Base-by-base conservation (phyloP, 2,329 filamentous ascomycete species). In the Blastomyces gilchristii region DNA sequence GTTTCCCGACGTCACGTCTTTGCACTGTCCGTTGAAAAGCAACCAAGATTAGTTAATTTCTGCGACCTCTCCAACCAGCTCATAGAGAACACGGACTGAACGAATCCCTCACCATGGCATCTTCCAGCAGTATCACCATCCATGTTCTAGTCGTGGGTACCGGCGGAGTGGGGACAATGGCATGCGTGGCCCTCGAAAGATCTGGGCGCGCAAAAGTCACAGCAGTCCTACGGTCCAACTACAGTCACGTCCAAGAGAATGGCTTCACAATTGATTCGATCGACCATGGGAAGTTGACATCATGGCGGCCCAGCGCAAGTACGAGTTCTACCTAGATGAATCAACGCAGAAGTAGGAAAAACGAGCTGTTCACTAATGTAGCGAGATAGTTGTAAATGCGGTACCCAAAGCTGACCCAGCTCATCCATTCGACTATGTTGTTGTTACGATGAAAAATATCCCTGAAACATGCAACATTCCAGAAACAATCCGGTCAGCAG, bases 401-500 rank as follows among this genome's bases (percentile, higher is more conserved):
- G 31, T 54, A n/a, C 52, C 52, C 16, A 54, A 37, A 54, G 14
- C 16, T n/a, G 31, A 54, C 14, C 7, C 57, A n/a, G 41, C 37
- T 39, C 37, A 59, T 25, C 41, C n/a, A 14, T 59, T 59, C 28
- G 57, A 59, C 57, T 59, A 47, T 22, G 28, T 59, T 16, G 39
- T 59, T n/a, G 41, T 59, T 7, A 47, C 57, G 18, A 59, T 41
- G 41, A 59, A 59, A 59, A 59, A 47, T 28, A 49, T 59, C 43
- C 22, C 57, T n/a, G 57, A 59, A 31, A 43, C 22, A n/a, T 41
- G 39, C 43, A 39, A 25, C 37, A 59, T 41, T 41, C 41, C 57
- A 39, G 57, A 49, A 25, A 39, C 28, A 6, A 59, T 59, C 28
- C 34, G 43, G 11, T 43, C 41, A 59, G 57, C 57, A n/a, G 57